Evolutionary conservation across 2,329 filamentous ascomycete genomes (phyloP), one percentile per base, ranked within the genome.

Genomic region (Colletotrichum sp.): DNA sequence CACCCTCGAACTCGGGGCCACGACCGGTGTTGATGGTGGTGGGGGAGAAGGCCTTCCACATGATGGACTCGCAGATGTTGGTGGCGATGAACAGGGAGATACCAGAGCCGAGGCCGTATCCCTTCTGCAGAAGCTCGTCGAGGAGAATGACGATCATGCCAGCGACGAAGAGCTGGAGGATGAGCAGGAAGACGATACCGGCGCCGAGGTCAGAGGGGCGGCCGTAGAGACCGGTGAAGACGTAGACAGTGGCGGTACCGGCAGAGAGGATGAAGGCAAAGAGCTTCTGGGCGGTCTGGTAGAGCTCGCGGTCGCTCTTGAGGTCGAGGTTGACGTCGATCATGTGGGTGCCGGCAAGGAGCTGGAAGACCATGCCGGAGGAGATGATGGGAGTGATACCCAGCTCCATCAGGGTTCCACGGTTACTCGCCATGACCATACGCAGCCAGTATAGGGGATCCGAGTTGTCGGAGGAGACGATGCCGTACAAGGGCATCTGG

Each of bases 291-390:
- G 97, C 97, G 79, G 96, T 99, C 91, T 99, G 97, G 93, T 99
- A 99, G 79, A 99, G 93, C 91, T 99, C 97, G 88, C 97, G 97
- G 88, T 99, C 97, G 87, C 96, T 97, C 92, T 99, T 99, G 87
- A 98, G 94, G 91, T 99, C 97, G 83, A 99, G 95, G 92, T 99
- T 98, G 91, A 99, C 96, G 86, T 99, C 97, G 88, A 99, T 98
- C 89, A 98, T 94, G 92, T 99, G 97, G 86, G 97, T 99, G 85
- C 97, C 97, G 84, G 97, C 97, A 80, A 99, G 95, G 83, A 99
- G 96, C 93, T 99, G 97, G 93, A 99, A 99, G 83, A 99, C 96
- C 97, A 99, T 99, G 88, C 97, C 97, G 48, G 97, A 98, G 76
- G 97, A 98, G 88, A 99, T 98, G 87, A 99, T 99, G 82, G 97